phyloP scores from a whole-genome alignment of 2,329 filamentous ascomycete genomes.

The Botrytis fabae region DNA sequence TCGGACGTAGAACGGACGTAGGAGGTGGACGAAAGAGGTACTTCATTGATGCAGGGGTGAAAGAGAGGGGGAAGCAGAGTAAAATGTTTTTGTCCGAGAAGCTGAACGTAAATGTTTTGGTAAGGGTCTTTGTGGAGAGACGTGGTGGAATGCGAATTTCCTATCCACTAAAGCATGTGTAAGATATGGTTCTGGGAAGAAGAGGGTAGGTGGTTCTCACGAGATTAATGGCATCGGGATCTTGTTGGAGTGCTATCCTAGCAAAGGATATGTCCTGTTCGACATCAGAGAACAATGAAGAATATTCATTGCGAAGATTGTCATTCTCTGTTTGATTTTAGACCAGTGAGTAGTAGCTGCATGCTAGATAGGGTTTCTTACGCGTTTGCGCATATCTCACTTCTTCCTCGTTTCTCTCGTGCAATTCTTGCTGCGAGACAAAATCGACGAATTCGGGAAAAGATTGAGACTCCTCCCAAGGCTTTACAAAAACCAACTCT shows the following conservation, averaged over 20 bases:
- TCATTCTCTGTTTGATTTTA: conserved; percentile 64
- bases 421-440: conserved; percentile 57
- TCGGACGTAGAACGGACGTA: not conserved
- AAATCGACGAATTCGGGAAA: conserved; percentile 64
- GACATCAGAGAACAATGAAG: conserved; percentile 60
- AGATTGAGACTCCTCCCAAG: conserved; percentile 63
- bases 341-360: not conserved
- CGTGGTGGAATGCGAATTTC: conserved; percentile 68
- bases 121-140: conserved; percentile 81
- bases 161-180: conserved; percentile 59
- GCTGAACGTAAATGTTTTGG: conserved; percentile 80
- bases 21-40: conserved; percentile 10
- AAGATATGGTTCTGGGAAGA: not conserved
- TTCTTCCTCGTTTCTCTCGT: conserved; percentile 43
- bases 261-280: conserved; percentile 69
- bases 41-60: conserved; percentile 23
- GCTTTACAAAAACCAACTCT: conserved; percentile 64
- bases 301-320: conserved; percentile 74
- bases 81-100: conserved; percentile 73
- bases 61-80: conserved; percentile 66
- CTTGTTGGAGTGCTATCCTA: conserved; percentile 63
- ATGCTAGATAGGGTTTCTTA: conserved; percentile 42
- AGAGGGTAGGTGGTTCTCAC: not conserved
- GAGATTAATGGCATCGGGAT: conserved; percentile 75
- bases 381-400: conserved; percentile 76